Conservation (phyloP, 2,329 filamentous ascomycete genomes). For the Aphanocladium album region DNA sequence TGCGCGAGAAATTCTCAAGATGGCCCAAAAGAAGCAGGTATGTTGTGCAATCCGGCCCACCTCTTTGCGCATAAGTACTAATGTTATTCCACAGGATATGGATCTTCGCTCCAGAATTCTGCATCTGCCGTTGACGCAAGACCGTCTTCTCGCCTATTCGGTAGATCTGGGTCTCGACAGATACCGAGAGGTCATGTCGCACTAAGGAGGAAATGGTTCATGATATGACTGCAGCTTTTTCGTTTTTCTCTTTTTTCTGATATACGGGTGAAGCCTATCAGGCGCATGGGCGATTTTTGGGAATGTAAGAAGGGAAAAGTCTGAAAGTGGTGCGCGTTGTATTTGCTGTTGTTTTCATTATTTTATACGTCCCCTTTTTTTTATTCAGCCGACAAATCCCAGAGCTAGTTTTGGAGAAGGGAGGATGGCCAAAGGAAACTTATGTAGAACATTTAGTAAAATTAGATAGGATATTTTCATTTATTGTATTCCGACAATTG, state of each 20-base stretch:
- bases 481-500: not conserved
- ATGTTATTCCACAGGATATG: constrained; percentile 23
- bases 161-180: constrained; percentile 64
- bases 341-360: not conserved
- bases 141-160: constrained; percentile 65
- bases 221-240: not conserved
- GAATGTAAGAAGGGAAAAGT: not conserved
- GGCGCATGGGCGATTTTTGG: constrained; percentile 4
- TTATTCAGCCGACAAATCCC: not conserved
- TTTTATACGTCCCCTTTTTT: not conserved
- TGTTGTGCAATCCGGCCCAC: constrained; percentile 21
- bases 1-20: constrained; percentile 57
- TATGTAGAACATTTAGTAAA: constrained; percentile 14
- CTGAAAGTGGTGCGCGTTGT: not conserved
- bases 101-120: constrained; percentile 43
- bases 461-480: constrained; percentile 5
- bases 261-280: constrained; percentile 7
- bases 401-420: not conserved
- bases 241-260: not conserved
- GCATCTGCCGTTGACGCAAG: constrained; percentile 63
- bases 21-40: constrained; percentile 53
- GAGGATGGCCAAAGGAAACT: not conserved
- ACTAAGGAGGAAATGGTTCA: constrained; percentile 20
- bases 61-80: not conserved
- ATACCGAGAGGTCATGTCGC: constrained; percentile 59